Conservation (phyloP, 345 rosid species). For the Conringia planisiliqua region DNA sequence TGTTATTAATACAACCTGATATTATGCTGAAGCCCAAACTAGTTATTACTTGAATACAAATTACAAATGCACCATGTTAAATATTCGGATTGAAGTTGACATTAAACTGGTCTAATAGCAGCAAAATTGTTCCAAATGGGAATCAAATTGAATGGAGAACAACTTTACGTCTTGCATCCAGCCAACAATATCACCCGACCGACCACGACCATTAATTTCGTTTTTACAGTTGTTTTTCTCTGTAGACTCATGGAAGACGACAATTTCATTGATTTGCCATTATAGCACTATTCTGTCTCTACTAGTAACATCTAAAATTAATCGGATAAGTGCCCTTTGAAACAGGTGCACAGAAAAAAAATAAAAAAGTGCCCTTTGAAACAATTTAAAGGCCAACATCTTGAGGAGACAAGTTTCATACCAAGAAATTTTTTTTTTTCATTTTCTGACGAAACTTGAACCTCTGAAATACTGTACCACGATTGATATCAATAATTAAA, state of each 20-base stretch:
- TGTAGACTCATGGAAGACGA: background rate
- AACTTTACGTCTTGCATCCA: background rate
- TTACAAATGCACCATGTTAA: background rate
- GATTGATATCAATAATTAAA: background rate
- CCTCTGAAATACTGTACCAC: background rate
- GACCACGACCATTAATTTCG: background rate
- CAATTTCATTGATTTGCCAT: background rate
- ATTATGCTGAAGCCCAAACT: background rate
- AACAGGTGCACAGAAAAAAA: too few relatives aligned
- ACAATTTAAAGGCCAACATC: constrained; percentile 7
- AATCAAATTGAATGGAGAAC: background rate
- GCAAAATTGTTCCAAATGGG: too few relatives aligned
- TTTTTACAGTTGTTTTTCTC: background rate
- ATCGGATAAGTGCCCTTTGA: background rate
- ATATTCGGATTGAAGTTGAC: background rate
- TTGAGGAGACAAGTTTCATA: background rate
- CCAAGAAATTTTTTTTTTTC: background rate
- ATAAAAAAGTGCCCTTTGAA: background rate
- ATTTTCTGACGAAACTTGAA: background rate
- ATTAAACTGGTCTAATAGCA: background rate
- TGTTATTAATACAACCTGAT: too few relatives aligned
- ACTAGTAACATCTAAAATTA: background rate
- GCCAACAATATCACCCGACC: background rate
- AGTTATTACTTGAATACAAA: background rate
- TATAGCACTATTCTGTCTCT: background rate